Evolutionary conservation across 441 rosid species (phyloP), one percentile per base, ranked within the genome.

Genomic region (Gossypium lobatum): DNA sequence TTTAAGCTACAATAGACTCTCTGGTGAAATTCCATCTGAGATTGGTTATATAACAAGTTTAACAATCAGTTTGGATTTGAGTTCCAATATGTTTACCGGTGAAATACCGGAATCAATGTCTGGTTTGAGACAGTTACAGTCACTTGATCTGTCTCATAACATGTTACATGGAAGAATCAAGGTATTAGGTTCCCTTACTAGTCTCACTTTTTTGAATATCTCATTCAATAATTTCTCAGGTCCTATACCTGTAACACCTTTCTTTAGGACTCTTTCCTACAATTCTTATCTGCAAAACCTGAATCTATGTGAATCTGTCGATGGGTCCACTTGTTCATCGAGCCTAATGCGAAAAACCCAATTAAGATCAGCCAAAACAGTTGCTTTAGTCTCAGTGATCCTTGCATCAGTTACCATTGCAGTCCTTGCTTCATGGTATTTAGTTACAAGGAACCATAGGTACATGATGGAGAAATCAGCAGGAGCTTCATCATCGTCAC

Each of bases 191-290:
- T 88, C 86, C 9, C 89, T 94, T 55, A 89, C 97, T 13, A 94
- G 97, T 80, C 90, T 94, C 58, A 82, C 98, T 76, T 88, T 93
- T 55, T 85, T 94, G 54, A 94, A 94, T 79, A 86, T 92, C 74
- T 92, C 98, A 42, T 85, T 77, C 81, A 92, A 94, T 80, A 94
- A 94, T 72, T 89, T 94, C 80, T 84, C 98, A 0, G 97, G 97
- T 73, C 94, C 98, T 10, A 85, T 94, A 74, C 98, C 98, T 13
- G 81, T 88, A 1, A 89, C 95, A 20, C 93, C 96, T 0, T 92
- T 94, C 80, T 94, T 94, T 71, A 83, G 89, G 78, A 91, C 91
- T 39, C 75, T 92, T 54, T 82, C 96, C 31, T 72, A 86, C 1
- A 92, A 39, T 62, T 87, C 95, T 0, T 92, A 84, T 71, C 80